Base-by-base conservation (phyloP, 192 early-diverging fungal species). In the Cetraspora pellucida region DNA sequence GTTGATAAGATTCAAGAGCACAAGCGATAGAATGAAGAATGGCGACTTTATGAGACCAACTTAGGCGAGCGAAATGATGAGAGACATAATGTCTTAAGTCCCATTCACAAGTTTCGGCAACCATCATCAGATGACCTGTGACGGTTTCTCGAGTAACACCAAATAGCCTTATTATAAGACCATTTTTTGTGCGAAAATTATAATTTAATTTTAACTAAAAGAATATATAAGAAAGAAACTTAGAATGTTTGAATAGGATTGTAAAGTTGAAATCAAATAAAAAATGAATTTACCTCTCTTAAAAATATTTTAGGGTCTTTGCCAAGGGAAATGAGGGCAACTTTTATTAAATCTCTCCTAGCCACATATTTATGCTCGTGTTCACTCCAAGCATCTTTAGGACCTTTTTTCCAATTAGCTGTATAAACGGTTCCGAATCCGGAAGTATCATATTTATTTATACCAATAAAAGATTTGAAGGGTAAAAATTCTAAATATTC, bases 71-170 rank as follows among this genome's bases (percentile, higher is more conserved):
- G 37, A 52, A 66, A 46, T 65, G 63, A 64, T 75, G 74, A 1
- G 74, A 75, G 2, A 65, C 28, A 54, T 75, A 75, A 64, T 66
- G 74, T 23, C 74, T 44, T 54, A 75, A 47, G 65, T 75, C 74
- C 74, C 74, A 75, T 65, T 75, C 74, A 0, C 23, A n/a, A 21
- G 74, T 65, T 37, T 75, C 74, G 1, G 63, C 63, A 21, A 75
- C 49, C 74, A 75, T 75, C 59, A 63, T 65, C 7, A 50, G 65
- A 31, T 66, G 28, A n/a, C 54, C 50, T 16, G 70, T 75, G 11
- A 75, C 27, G 1, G 58, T 37, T 14, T 66, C 59, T 37, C 49
- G 47, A 27, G 74, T 75, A 9, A 37, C 74, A 11, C 74, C 74
- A 52, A 75, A 75, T n/a, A 75, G 10, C 43, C 74, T 45, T 16